These are phyloP conservation scores for Besnoitia besnoiti DNA, from an alignment of 169 alveolate species.

Conservation along the genomic window DNA sequence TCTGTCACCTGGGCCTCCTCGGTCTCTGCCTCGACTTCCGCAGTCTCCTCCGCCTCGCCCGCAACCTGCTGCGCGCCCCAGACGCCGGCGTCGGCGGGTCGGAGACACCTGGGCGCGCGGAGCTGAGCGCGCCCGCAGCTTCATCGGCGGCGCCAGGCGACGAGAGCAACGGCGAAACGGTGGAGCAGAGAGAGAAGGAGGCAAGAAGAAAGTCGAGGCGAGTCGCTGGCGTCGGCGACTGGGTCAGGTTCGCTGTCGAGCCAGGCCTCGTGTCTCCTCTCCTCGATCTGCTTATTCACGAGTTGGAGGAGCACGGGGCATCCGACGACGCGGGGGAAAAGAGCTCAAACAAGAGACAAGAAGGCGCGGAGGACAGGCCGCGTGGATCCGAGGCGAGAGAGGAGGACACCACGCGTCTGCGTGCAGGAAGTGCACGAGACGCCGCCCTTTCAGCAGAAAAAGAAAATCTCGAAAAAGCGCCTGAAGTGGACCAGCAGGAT, in stretches of 20 bases:
- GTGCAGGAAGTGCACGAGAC: too few relatives aligned
- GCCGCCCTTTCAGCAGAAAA: not conserved
- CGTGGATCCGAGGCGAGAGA: not conserved
- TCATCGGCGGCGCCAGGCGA: too few relatives aligned
- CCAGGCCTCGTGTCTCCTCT: not conserved
- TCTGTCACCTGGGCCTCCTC: not conserved
- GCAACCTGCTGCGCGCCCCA: not conserved
- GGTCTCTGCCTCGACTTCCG: constrained; percentile 14
- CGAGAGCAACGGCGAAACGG: too few relatives aligned
- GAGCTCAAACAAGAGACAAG: not conserved
- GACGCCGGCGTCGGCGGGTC: not conserved
- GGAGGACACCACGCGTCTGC: not conserved
- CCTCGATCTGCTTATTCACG: not conserved
- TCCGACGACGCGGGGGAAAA: not conserved
- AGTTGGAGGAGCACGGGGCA: not conserved
- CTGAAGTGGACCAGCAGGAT: not conserved
- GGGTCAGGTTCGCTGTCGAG: not conserved
- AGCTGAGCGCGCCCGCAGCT: not conserved
- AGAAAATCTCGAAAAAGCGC: not conserved
- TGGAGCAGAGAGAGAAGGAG: not conserved
- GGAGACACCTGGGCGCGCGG: not conserved
- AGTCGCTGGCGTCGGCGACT: not conserved
- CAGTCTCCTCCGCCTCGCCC: not conserved
- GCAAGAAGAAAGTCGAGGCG: not conserved
- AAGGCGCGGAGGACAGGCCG: not conserved